Base-by-base conservation (phyloP, 805 yeast genomes). In the Monosporozyma aerobia region DNA sequence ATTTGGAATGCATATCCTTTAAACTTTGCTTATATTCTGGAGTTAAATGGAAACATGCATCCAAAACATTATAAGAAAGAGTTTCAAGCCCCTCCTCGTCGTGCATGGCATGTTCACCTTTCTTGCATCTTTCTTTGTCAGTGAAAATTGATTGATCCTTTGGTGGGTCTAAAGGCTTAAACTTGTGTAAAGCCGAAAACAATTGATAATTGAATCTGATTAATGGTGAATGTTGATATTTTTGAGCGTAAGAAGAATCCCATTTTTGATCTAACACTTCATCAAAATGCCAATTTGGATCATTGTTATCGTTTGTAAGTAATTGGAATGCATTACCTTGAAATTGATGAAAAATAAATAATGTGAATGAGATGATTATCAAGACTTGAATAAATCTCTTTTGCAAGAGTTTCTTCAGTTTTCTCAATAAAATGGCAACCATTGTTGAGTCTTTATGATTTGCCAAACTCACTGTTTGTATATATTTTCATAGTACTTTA, bases 101-200 rank as follows among this genome's bases (percentile, higher is more conserved):
- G 29, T 8, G 13, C 8, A n/a, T 22, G 5, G 30, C 4, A 43
- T 3, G 45, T 43, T 43, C 45, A 23, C 45, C 30, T 43, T 22
- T 43, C 11, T 33, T 35, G 14, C 50, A 47, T 22, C 14, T 35
- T 8, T 16, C 50, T 11, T 32, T 40, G 23, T 47, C 30, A 9
- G 40, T 47, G 25, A 47, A 47, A n/a, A 35, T 40, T 4, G 50
- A 22, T 23, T 33, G n/a, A 47, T 47, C 50, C 16, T 19, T 23
- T 8, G 50, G 50, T 14, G 50, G 50, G 10, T 8, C 29, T 10
- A 32, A 27, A 9, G 50, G 50, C 23, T 35, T 47, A 25, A 52
- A 41, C n/a, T 43, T 47, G n/a, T 35, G 13, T 33, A 51, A 49
- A 19, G 30, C 16, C 16, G 27, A 6, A 14, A 27, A 19, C 43